Percentiles rank a stretch among this genome's conserved stretches.
Evolutionary conservation across 2,329 filamentous ascomycete genomes (phyloP).

Genomic region (Elsinoe fawcettii): DNA sequence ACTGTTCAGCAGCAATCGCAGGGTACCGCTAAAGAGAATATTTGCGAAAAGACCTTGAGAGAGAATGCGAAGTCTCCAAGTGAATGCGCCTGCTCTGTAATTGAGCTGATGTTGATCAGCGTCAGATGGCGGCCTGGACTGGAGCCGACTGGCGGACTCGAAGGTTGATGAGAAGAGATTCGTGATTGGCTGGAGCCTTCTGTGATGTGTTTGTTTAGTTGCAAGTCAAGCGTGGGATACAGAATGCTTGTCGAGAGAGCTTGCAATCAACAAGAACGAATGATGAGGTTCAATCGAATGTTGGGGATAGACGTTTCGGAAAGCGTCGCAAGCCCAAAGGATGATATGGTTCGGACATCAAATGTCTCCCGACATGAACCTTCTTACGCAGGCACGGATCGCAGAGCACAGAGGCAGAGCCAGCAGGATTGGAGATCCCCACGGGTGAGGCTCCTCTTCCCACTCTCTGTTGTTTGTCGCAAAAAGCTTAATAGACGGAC

Average conservation of each 20-base stretch:
- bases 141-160: conserved; percentile 1
- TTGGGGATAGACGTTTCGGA: conserved; percentile 12
- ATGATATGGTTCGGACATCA: conserved; percentile 1
- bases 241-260: not conserved
- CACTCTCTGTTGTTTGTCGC: not conserved
- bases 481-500: conserved; percentile 3
- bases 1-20: not conserved
- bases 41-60: not conserved
- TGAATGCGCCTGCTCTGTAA: not conserved
- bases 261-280: not conserved
- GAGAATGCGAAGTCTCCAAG: not conserved
- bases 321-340: not conserved
- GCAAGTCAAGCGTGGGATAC: not conserved
- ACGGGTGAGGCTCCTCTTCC: conserved; percentile 6
- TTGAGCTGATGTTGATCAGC: conserved; percentile 10
- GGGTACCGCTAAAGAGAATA: not conserved
- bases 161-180: not conserved
- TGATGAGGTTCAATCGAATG: not conserved
- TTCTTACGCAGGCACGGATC: conserved; percentile 1
- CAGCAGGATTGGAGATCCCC: not conserved
- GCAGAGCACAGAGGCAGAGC: not conserved
- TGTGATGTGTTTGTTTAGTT: conserved; percentile 3
- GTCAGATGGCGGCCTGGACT: conserved; percentile 11
- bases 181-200: not conserved
- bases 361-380: conserved; percentile 1